Conservation (phyloP, 257 asterid genomes). For the Coffea canephora region DNA sequence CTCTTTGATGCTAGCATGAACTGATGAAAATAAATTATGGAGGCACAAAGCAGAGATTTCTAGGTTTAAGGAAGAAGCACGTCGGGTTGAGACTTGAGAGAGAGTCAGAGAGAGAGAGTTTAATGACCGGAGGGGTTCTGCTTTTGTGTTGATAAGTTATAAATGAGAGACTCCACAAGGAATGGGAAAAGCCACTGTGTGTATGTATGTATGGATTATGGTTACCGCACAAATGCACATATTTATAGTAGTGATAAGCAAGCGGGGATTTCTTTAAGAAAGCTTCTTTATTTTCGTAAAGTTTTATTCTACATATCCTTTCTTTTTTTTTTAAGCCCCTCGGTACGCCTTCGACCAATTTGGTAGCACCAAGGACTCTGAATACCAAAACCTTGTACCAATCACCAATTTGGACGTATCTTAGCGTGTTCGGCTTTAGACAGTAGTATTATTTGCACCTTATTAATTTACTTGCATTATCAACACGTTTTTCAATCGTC, state of each 20-base stretch:
- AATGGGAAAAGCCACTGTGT: background rate
- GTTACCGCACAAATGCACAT: background rate
- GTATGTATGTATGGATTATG: too few species aligned
- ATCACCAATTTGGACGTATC: background rate
- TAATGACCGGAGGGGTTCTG: background rate
- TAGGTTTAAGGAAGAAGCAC: too few species aligned
- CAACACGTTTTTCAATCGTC: too few species aligned
- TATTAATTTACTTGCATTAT: too few species aligned
- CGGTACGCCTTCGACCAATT: too few species aligned
- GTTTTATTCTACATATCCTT: background rate
- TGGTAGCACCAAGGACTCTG: background rate
- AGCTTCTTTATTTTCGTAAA: background rate
- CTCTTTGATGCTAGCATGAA: background rate
- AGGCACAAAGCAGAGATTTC: background rate
- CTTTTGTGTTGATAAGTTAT: background rate
- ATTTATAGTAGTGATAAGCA: background rate
- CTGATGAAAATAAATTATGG: background rate
- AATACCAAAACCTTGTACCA: background rate
- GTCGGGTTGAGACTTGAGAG: background rate
- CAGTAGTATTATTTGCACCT: too few species aligned
- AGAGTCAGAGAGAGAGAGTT: too few species aligned
- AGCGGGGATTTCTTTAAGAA: background rate
- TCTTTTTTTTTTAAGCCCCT: background rate
- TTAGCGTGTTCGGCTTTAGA: background rate
- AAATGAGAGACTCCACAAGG: background rate